A percentile compares a stretch with the other conserved stretches of the same genome.
Conservation (phyloP, 1,139 yeast species). For the Saccharomyces pastorianus region DNA sequence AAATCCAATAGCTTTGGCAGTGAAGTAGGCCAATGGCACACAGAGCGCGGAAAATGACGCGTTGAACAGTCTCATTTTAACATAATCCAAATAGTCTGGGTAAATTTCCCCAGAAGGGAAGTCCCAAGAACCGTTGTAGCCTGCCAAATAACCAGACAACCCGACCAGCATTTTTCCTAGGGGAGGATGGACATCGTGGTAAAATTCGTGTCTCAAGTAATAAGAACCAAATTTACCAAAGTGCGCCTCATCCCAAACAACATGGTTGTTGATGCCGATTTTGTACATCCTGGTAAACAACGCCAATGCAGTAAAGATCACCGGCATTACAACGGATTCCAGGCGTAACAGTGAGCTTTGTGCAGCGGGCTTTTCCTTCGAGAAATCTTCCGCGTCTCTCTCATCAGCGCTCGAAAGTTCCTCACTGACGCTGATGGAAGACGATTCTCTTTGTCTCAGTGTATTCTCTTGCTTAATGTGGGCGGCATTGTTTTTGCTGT, state of each 20-base stretch:
- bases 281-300: constrained; percentile 67
- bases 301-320: constrained; percentile 55
- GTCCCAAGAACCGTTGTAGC: constrained; percentile 92
- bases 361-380: constrained; percentile 5
- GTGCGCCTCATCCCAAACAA: constrained; percentile 97
- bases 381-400: constrained; percentile 5
- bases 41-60: constrained; percentile 83
- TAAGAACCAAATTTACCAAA: constrained; percentile 94
- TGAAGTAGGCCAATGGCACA: constrained; percentile 89
- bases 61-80: constrained; percentile 89
- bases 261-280: constrained; percentile 60
- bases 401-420: constrained; percentile 5
- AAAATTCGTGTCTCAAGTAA: constrained; percentile 85
- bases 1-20: constrained; percentile 79
- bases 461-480: background rate
- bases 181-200: constrained; percentile 98
- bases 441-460: background rate
- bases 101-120: constrained; percentile 81
- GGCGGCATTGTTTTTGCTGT: constrained; percentile 1
- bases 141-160: constrained; percentile 86
- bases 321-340: constrained; percentile 47
- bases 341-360: constrained; percentile 15
- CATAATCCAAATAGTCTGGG: constrained; percentile 81
- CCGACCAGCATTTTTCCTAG: constrained; percentile 96
- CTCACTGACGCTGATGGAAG: constrained; percentile 1